Conservation (phyloP, 2,329 filamentous ascomycete species). For the Calonectria pseudoturangicola region DNA sequence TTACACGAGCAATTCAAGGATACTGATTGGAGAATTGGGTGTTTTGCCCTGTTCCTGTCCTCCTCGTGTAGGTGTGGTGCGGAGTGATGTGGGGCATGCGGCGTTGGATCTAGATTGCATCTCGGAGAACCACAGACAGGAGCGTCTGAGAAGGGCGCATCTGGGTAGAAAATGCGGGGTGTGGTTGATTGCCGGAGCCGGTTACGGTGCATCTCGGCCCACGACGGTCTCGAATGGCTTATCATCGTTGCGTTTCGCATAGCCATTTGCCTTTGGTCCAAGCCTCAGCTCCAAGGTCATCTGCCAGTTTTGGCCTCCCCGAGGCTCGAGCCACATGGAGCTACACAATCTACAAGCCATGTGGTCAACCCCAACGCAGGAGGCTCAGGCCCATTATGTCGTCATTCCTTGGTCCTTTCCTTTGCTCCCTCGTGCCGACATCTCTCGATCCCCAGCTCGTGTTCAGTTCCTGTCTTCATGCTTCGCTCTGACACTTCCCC, state of each 20-base stretch:
- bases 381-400: conserved; percentile 18
- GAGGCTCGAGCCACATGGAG: neutral
- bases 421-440: neutral
- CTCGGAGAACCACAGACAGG: conserved; percentile 5
- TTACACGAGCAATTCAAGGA: conserved; percentile 36
- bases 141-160: neutral
- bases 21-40: conserved; percentile 45
- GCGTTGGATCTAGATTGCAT: conserved; percentile 27
- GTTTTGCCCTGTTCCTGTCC: conserved; percentile 4
- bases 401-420: neutral
- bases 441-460: neutral
- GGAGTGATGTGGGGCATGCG: conserved; percentile 16
- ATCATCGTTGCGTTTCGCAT: neutral
- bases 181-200: neutral
- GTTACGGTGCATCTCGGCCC: neutral
- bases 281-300: conserved; percentile 42
- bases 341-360: conserved; percentile 36
- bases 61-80: neutral
- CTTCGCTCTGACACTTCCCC: neutral
- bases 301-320: conserved; percentile 47
- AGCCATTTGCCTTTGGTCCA: conserved; percentile 7
- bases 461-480: neutral
- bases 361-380: conserved; percentile 25
- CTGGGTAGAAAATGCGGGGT: neutral
- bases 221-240: neutral